Percentiles rank a stretch among this genome's conserved stretches.
phyloP scores from a whole-genome alignment of 2,329 filamentous ascomycete genomes.

The Xylaria hypoxylon region DNA sequence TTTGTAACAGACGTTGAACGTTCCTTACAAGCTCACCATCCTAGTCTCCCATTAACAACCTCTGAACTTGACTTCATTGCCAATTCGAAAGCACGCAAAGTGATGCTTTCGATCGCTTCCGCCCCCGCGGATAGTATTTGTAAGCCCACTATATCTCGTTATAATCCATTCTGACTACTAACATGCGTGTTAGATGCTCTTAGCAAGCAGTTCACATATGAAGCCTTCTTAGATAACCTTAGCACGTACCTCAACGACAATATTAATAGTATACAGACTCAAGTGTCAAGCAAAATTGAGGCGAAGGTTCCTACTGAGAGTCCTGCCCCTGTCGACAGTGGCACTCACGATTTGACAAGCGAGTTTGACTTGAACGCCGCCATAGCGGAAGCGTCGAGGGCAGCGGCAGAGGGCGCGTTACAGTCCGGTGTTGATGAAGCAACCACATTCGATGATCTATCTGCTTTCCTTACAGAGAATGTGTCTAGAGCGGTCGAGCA shows the following conservation, averaged over 20 bases:
- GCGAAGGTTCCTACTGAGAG: constrained; percentile 40
- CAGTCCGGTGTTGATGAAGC: constrained; percentile 40
- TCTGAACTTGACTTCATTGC: constrained; percentile 48
- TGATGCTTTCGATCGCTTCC: constrained; percentile 49
- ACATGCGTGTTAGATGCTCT: constrained; percentile 42
- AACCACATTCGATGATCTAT: constrained; percentile 47
- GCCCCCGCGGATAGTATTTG: constrained; percentile 43
- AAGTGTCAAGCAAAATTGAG: constrained; percentile 45
- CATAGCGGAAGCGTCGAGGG: constrained; percentile 51
- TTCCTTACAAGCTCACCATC: constrained; percentile 48
- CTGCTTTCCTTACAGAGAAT: constrained; percentile 48
- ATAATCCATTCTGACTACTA: constrained; percentile 26
- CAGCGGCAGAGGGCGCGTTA: constrained; percentile 47
- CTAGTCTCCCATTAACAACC: constrained; percentile 41
- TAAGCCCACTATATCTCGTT: constrained; percentile 38
- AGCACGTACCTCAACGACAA: constrained; percentile 51
- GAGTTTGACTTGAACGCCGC: constrained; percentile 50
- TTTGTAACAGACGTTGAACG: constrained; percentile 47
- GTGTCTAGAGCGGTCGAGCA: constrained; percentile 50
- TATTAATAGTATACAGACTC: constrained; percentile 48
- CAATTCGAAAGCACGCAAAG: constrained; percentile 45
- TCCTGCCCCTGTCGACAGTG: constrained; percentile 38
- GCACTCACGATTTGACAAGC: constrained; percentile 40
- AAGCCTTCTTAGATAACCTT: constrained; percentile 50
- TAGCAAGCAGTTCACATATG: constrained; percentile 51